Evolutionary conservation across 306 rosid species (phyloP).

Genomic region (Quercus aquifolioides): DNA sequence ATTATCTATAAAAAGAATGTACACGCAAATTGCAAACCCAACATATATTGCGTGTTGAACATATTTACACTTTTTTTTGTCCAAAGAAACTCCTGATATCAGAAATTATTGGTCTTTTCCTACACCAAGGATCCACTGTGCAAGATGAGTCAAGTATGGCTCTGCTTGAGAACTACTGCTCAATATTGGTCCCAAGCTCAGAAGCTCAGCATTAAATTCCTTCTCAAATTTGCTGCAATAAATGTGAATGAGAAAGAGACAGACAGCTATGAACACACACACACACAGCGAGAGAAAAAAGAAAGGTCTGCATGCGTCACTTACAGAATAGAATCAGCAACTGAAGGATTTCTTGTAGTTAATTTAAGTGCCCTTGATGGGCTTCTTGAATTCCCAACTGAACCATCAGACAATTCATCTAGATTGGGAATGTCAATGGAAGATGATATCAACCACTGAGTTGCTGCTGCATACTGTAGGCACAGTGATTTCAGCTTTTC

Average conservation of each 20-base stretch:
- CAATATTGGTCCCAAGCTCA: slow-evolving; percentile 71
- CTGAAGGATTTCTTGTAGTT: slow-evolving; percentile 49
- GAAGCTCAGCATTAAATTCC: slow-evolving; percentile 82
- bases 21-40: background rate
- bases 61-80: background rate
- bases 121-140: slow-evolving; percentile 75
- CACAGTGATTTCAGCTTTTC: slow-evolving; percentile 78
- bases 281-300: background rate
- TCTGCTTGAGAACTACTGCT: slow-evolving; percentile 81
- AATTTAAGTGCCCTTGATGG: slow-evolving; percentile 49
- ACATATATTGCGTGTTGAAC: background rate
- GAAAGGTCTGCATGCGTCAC: slow-evolving; percentile 13
- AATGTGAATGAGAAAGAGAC: slow-evolving; percentile 1
- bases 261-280: background rate
- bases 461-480: slow-evolving; percentile 88
- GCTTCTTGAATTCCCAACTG: slow-evolving; percentile 40
- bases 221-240: slow-evolving; percentile 80
- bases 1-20: background rate
- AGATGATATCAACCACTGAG: slow-evolving; percentile 86
- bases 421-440: slow-evolving; percentile 52
- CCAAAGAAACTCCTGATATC: background rate
- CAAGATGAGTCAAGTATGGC: slow-evolving; percentile 84
- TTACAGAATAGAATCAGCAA: slow-evolving; percentile 80
- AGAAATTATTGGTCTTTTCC: slow-evolving; percentile 47
- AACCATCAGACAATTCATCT: slow-evolving; percentile 43